Evolutionary conservation across 2,329 filamentous ascomycete genomes (phyloP).

Genomic region (Colletotrichum aenigma): DNA sequence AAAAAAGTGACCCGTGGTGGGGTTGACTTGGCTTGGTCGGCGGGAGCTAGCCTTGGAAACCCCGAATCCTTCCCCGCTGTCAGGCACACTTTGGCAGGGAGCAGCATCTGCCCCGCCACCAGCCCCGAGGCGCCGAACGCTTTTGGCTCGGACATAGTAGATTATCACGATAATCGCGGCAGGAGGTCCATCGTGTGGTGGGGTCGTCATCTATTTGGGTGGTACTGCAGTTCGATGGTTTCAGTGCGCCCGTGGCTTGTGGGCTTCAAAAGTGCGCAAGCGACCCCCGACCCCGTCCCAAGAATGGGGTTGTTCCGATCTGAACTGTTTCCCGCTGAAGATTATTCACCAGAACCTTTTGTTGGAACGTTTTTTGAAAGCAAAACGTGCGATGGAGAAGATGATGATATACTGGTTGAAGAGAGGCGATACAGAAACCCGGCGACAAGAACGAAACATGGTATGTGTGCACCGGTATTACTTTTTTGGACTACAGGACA

Average conservation of each 20-base stretch:
- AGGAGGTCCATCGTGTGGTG: background rate
- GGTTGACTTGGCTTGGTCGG: background rate
- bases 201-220: background rate
- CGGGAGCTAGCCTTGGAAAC: conserved; percentile 9
- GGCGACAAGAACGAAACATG: background rate
- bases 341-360: background rate
- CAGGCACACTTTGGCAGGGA: conserved; percentile 1
- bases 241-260: background rate
- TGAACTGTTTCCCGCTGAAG: background rate
- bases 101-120: background rate
- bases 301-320: background rate
- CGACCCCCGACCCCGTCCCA: background rate
- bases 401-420: background rate
- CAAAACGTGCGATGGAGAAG: background rate
- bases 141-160: conserved; percentile 9
- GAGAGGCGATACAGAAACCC: background rate
- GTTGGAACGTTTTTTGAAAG: background rate
- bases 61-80: conserved; percentile 9
- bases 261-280: background rate
- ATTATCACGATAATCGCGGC: conserved; percentile 18
- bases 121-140: conserved; percentile 11
- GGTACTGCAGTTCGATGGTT: background rate
- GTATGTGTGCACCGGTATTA: background rate
- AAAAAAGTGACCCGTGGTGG: background rate
- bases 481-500: background rate